phyloP scores from a whole-genome alignment of 73 alveolate species.

The Symbiodinium pilosum region DNA sequence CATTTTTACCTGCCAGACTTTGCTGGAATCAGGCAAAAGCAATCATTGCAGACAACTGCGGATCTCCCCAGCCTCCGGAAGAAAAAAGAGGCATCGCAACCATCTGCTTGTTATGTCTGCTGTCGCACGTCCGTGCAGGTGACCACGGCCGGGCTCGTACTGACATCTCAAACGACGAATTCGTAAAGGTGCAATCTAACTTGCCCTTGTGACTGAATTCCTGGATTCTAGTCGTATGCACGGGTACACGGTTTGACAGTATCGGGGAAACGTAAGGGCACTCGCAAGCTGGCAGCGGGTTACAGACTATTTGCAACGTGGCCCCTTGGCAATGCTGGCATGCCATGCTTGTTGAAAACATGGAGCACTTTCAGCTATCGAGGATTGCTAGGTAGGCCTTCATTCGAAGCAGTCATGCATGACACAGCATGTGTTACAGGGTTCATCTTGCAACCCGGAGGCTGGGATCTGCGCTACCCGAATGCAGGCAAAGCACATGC shows the following conservation, averaged over 20 bases:
- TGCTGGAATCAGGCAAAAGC: constrained; percentile 19
- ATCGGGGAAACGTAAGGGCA: no score
- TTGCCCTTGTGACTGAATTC: no score
- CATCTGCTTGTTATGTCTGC: neutral
- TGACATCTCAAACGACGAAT: constrained; percentile 70
- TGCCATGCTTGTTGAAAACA: no score
- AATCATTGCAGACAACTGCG: constrained; percentile 60
- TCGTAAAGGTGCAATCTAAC: constrained; percentile 34
- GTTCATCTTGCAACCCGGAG: neutral
- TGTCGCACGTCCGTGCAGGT: neutral
- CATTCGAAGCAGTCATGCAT: no score
- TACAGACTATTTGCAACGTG: neutral
- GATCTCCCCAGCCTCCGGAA: constrained; percentile 55
- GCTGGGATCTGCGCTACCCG: neutral
- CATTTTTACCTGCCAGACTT: neutral
- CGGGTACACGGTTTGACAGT: no score
- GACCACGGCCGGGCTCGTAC: constrained; percentile 53
- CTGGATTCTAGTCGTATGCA: no score
- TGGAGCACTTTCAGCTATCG: no score
- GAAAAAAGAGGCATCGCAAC: neutral
- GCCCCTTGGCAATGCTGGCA: neutral
- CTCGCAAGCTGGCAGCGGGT: no score
- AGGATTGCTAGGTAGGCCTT: no score
- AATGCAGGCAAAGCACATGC: neutral
- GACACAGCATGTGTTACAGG: no score